phyloP scores from a whole-genome alignment of 2,329 filamentous ascomycete genomes.

The Exophiala sideris region DNA sequence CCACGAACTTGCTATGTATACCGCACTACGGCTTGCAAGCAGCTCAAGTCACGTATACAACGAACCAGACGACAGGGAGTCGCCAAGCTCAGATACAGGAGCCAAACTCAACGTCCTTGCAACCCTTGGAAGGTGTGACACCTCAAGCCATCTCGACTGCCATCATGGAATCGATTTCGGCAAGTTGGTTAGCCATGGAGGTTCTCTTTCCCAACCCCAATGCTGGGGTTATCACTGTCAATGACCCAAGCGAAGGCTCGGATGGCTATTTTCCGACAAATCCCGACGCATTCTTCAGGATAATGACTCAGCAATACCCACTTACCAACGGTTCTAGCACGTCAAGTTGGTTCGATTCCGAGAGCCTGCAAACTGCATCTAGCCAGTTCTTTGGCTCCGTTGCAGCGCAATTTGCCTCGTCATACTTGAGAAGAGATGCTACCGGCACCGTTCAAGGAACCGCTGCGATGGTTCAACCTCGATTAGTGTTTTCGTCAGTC shows the following conservation, averaged over 20 bases:
- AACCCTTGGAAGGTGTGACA: no score
- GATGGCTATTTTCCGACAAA: not conserved
- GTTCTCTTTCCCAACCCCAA: no score
- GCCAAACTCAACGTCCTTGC: not conserved
- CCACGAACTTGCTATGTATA: not conserved
- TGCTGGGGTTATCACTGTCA: not conserved
- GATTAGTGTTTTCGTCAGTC: no score
- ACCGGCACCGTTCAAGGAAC: no score
- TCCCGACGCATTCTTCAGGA: not conserved
- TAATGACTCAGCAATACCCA: slow-evolving; percentile 1
- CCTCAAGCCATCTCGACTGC: no score
- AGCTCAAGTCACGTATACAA: slow-evolving; percentile 2
- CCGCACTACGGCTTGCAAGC: not conserved
- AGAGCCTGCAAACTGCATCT: not conserved
- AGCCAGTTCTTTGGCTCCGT: not conserved
- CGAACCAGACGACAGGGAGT: not conserved
- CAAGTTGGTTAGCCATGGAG: no score
- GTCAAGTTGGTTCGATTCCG: not conserved
- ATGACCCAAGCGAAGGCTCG: not conserved
- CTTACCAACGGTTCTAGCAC: not conserved
- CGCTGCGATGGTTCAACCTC: no score
- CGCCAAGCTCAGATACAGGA: not conserved
- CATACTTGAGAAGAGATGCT: not conserved
- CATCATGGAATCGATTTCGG: no score
- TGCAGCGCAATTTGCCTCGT: not conserved